Conservation (phyloP, 352 stramenopile species). For the Pseudoperonospora humuli region DNA sequence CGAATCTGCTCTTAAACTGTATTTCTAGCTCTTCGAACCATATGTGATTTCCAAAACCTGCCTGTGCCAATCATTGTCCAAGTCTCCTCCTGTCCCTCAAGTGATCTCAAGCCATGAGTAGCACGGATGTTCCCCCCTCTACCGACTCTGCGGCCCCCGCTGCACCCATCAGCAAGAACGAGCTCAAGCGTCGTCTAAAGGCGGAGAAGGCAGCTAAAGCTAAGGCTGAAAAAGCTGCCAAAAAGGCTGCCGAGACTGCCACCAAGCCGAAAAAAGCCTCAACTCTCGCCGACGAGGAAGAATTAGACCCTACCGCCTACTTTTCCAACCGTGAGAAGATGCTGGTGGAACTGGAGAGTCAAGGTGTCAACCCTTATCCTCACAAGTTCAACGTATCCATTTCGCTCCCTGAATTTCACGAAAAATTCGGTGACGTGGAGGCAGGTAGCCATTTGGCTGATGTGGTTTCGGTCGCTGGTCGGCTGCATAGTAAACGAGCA, state of each 20-base stretch:
- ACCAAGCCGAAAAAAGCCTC: slow-evolving; percentile 83
- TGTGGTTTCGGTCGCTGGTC: slow-evolving; percentile 87
- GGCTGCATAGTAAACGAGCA: slow-evolving; percentile 92
- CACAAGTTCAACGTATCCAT: slow-evolving; percentile 97
- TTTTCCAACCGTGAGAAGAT: slow-evolving; percentile 92
- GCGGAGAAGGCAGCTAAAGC: slow-evolving; percentile 89
- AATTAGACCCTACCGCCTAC: slow-evolving; percentile 97
- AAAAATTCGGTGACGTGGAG: slow-evolving; percentile 74
- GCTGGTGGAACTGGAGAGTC: slow-evolving; percentile 85
- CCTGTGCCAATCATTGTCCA: slow-evolving; percentile 9
- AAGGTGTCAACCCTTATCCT: slow-evolving; percentile 93
- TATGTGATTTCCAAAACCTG: too few species aligned
- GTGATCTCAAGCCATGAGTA: not conserved
- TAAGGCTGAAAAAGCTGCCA: slow-evolving; percentile 83
- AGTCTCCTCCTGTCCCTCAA: slow-evolving; percentile 3
- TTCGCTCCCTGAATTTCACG: slow-evolving; percentile 92
- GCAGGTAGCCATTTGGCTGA: slow-evolving; percentile 77
- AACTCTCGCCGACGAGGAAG: slow-evolving; percentile 79
- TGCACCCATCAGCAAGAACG: slow-evolving; percentile 92
- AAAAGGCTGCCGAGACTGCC: slow-evolving; percentile 83
- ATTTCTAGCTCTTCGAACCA: too few species aligned
- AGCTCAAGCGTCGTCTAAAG: slow-evolving; percentile 97
- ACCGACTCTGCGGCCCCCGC: slow-evolving; percentile 8
- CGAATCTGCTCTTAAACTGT: too few species aligned
- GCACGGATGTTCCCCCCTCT: not conserved